A percentile compares a stretch with the other conserved stretches of the same genome.
phyloP scores from a whole-genome alignment of 495 filamentous ascomycete genomes.

The Xylaria sp. region DNA sequence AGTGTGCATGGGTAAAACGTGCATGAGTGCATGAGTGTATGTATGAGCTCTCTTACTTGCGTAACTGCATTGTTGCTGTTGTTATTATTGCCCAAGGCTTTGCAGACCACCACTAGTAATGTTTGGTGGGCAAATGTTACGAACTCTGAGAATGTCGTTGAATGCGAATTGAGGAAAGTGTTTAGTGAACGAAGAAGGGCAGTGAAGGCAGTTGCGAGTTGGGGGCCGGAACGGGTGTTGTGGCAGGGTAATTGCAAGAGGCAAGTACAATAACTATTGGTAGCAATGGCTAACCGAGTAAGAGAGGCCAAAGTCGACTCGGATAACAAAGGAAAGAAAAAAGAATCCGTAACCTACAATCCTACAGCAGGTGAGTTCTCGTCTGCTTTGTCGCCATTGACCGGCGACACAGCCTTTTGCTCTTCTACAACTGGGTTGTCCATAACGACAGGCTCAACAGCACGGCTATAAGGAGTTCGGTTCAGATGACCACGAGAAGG shows the following conservation, averaged over 20 bases:
- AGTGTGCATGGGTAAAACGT: neutral
- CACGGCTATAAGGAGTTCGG: neutral
- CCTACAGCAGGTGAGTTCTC: neutral
- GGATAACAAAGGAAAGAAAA: conserved; percentile 7
- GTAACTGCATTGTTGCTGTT: neutral
- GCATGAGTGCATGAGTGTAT: no score
- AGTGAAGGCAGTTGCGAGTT: neutral
- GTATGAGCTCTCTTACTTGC: conserved; percentile 7
- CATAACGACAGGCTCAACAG: neutral
- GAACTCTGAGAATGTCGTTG: neutral
- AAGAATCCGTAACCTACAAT: conserved; percentile 23
- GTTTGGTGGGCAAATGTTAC: neutral
- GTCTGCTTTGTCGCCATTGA: conserved; percentile 12
- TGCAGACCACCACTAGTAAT: neutral
- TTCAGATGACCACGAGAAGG: neutral
- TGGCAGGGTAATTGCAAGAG: neutral
- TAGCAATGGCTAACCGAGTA: neutral
- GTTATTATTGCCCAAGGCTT: neutral
- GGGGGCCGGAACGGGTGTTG: neutral
- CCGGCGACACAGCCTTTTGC: neutral
- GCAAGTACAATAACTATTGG: neutral
- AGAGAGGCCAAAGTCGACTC: neutral
- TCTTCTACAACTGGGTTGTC: conserved; percentile 22
- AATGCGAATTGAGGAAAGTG: neutral
- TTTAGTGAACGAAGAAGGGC: conserved; percentile 4